Evolutionary conservation across 192 early-diverging fungal species (phyloP), one percentile per base, ranked within the genome.

Genomic region (Borealophlyctis nickersoniae): DNA sequence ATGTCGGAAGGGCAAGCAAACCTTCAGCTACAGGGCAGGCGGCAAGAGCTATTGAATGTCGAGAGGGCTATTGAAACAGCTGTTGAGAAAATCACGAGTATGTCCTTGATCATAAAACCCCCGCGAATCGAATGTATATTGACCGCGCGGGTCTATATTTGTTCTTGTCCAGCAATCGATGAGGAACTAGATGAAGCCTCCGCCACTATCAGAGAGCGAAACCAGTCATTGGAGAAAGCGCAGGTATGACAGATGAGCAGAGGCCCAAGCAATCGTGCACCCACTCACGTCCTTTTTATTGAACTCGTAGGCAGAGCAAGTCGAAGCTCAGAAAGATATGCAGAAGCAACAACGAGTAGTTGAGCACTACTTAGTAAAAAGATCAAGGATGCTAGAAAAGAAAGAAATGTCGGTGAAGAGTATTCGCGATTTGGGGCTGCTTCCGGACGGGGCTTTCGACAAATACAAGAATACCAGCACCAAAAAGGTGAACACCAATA

Each of bases 391-490:
- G 32, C 51, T 89, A 39, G 83, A 89, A 55, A 88, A 89, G 72
- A 97, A 95, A 73, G 92, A 94, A 56, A 90, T 93, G 68, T 89
- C 87, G 67, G 83, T 76, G 48, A 77, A 84, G 56, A 91, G 89
- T 62, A 92, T 97, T 65, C 90, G 95, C 33, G 95, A 99, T 22
- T 81, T 99, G 9, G 96, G 96, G 63, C 92, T 95, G 27, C 77
- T 96, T 49, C 96, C 94, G 3, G 93, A 96, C 19, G 96, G 95
- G 49, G 91, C 92, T 0, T 91, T 92, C 69, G 85, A 90, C 39
- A 89, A 82, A 63, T 86, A 81, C 80, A 64, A 73, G 49, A 74
- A 67, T 22, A 49, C 61, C 3, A 59, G 68, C 32, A 72, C 79
- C 22, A 74, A 81, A 28, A 81, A 70, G 76, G 86, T 87, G 65